These are phyloP conservation scores for Mycocentrospora acerina DNA, from an alignment of 2,329 filamentous ascomycete genomes.

Conservation along the genomic window DNA sequence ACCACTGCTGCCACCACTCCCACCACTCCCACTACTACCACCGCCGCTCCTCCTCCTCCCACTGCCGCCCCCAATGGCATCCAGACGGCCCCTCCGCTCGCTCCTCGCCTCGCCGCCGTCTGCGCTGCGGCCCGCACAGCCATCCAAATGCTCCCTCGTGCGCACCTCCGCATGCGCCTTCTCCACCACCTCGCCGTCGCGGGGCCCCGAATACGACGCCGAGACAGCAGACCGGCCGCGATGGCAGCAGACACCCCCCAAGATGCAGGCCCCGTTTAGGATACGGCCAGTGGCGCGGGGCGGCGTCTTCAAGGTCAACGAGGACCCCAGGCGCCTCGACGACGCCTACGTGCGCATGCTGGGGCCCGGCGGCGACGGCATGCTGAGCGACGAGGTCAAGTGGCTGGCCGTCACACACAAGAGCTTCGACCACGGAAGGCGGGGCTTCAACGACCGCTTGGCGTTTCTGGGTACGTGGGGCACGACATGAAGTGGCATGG, in stretches of 20 bases:
- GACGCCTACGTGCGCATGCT: slow-evolving; percentile 75
- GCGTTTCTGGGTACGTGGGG: slow-evolving; percentile 74
- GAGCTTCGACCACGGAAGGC: slow-evolving; percentile 92
- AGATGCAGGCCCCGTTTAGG: slow-evolving; percentile 54
- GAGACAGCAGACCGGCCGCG: slow-evolving; percentile 43
- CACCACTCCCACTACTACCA: slow-evolving; percentile 14
- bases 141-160: slow-evolving; percentile 25
- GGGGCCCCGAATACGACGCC: slow-evolving; percentile 32
- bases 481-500: too few relatives aligned
- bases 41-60: too few relatives aligned
- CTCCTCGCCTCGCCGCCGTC: slow-evolving; percentile 29
- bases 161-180: slow-evolving; percentile 42
- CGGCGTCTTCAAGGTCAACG: slow-evolving; percentile 69
- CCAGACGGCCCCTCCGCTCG: slow-evolving; percentile 46
- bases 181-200: slow-evolving; percentile 26
- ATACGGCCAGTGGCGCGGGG: slow-evolving; percentile 59
- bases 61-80: slow-evolving; percentile 47
- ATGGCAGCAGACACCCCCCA: slow-evolving; percentile 53
- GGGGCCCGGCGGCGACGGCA: slow-evolving; percentile 68
- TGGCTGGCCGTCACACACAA: slow-evolving; percentile 98
- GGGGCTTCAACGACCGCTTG: slow-evolving; percentile 91
- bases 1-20: slow-evolving; percentile 8
- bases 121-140: slow-evolving; percentile 27
- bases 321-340: slow-evolving; percentile 72
- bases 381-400: slow-evolving; percentile 88